phyloP scores from a whole-genome alignment of 768 basidiomycete genomes.

The Macrolepiota albuminosa region DNA sequence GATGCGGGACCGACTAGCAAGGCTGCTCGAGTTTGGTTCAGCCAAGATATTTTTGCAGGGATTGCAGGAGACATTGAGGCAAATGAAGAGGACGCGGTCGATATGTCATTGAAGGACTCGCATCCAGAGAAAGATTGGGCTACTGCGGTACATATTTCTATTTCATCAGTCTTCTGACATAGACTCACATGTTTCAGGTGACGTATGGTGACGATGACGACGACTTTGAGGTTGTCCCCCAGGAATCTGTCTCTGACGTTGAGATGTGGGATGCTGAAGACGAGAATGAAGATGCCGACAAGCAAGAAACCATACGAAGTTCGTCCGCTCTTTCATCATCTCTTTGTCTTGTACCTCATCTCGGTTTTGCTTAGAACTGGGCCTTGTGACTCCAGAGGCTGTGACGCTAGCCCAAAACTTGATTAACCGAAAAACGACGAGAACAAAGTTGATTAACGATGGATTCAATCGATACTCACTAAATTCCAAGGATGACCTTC shows the following conservation, averaged over 20 bases:
- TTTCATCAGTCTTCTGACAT: neutral
- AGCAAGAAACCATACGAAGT: conserved; percentile 67
- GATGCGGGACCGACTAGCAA: conserved; percentile 34
- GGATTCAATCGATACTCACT: conserved; percentile 95
- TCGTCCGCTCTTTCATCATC: conserved; percentile 2
- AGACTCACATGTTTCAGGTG: conserved; percentile 3
- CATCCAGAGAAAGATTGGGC: conserved; percentile 19
- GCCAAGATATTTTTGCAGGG: conserved; percentile 83
- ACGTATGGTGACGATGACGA: conserved; percentile 36
- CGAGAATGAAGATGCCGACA: conserved; percentile 68
- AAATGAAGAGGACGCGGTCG: conserved; percentile 21
- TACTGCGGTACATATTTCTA: conserved; percentile 10
- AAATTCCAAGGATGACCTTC: conserved; percentile 87
- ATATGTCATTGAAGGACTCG: conserved; percentile 13
- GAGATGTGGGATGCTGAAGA: conserved; percentile 81
- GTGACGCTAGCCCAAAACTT: conserved; percentile 87
- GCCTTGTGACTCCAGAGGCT: conserved; percentile 84
- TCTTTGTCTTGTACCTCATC: conserved; percentile 2
- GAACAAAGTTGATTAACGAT: conserved; percentile 85
- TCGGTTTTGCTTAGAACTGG: conserved; percentile 50
- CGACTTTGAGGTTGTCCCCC: conserved; percentile 76
- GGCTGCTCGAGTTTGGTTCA: conserved; percentile 89
- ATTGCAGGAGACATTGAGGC: conserved; percentile 37
- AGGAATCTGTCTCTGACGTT: conserved; percentile 51
- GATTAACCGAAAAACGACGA: conserved; percentile 86